Evolutionary conservation across 78 protist genomes (phyloP), one percentile per base, ranked within the genome.

Genomic region (Tieghemostelium lacteum): DNA sequence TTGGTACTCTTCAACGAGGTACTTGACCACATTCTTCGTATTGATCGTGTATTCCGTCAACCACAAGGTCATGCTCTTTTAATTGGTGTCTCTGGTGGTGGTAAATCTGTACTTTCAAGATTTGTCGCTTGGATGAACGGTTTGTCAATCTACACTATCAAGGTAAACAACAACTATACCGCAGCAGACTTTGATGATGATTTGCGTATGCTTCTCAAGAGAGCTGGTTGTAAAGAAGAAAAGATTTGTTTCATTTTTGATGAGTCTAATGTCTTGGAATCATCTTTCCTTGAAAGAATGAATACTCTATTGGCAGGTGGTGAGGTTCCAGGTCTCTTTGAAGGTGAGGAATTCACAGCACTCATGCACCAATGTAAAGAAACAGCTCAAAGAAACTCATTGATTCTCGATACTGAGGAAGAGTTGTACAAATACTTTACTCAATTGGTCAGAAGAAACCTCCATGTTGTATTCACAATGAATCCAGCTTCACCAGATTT

Each of bases 391-490:
- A 57, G 92, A 22, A 92, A 92, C 69, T 95, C 92, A 37, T 33
- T 54, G 72, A 69, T 85, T 17, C 24, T 97, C 36, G 97, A 96
- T 55, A 64, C 97, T 2, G 78, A 58, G 19, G 96, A 92, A 28
- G 97, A 96, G 40, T 80, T 95, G 24, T 96, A 95, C 92, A 28
- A 62, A 50, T 97, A 95, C 95, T 97, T 97, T 89, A 93, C 93
- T 34, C 24, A 49, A 2, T 67, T 42, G 36, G 98, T 97, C 24
- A 96, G 96, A 64, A 22, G 72, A 28, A 98, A 98, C 93, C 94
- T 98, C 40, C 99, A 98, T 85, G 96, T 98, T 20, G 97, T 98
- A 28, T 96, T 98, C 78, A 98, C 99, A 29, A 97, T 98, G 98
- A 98, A 98, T 76, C 99, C 99, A 2, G 87, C 98, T 61, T 33